Base-by-base conservation (phyloP, 1,284 basidiomycete species). In the Ceratobasidium papillatum region DNA sequence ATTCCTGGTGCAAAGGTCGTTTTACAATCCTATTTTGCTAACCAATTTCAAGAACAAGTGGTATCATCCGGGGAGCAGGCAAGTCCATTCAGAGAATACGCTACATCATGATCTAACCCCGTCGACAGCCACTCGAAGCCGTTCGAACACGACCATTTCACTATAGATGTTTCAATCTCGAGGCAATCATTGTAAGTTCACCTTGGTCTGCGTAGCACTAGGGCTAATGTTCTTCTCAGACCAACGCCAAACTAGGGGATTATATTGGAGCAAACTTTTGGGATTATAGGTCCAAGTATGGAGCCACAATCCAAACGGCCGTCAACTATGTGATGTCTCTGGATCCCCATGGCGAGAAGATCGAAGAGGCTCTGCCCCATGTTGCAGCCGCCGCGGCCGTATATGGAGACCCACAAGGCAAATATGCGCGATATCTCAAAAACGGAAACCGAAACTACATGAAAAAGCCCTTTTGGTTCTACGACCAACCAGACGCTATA, bases 111-210 rank as follows among this genome's bases (percentile, higher is more conserved):
- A 41, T 36, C 27, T 61, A 38, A 62, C 27, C 4, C 14, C 30
- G 1, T 38, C 36, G 36, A 32, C 58, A 80, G 77, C 79, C 79
- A 22, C 76, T 75, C 22, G 79, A 91, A 81, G 86, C 88, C 5
- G 83, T 81, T 2, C 85, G 90, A 19, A 89, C 89, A 1, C 83
- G 87, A 19, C 88, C 89, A 4, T 90, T 87, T 78, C 90, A 91
- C 79, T 91, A 91, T 78, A 85, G 87, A 12, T 84, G 85, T 22
- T 91, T 89, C 81, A 91, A 91, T 78, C 82, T 91, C 36, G 88
- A 89, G 14, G 90, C 87, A 30, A 89, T 91, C 87, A 88, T 91
- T 68, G 88, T 90, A 78, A 81, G 87, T 80, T 62, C 49, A 32
- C 61, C 74, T 59, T 61, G 58, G 66, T 22, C 76, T 41, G 59